Conservation (phyloP, 805 yeast genomes). For the Grigorovia yakushimaensis region DNA sequence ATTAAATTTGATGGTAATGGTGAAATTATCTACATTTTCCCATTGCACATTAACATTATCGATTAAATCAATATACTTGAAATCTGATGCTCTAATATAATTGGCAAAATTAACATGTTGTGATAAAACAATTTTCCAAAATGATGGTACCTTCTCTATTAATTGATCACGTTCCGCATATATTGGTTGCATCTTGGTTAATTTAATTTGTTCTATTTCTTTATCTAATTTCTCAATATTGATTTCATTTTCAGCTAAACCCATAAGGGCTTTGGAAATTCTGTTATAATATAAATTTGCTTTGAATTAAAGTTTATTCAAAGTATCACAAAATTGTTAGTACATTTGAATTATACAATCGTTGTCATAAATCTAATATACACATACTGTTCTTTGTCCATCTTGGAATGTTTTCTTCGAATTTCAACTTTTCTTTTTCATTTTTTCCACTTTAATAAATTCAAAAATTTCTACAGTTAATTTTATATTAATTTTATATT, state of each 20-base stretch:
- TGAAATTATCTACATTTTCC: conserved; percentile 40
- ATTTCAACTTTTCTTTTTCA: too few relatives aligned
- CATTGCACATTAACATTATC: conserved; percentile 53
- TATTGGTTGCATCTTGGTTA: conserved; percentile 45
- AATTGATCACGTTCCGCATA: conserved; percentile 47
- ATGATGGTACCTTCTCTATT: conserved; percentile 51
- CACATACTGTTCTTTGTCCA: conserved; percentile 1
- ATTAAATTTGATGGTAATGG: conserved; percentile 51
- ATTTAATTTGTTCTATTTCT: conserved; percentile 44
- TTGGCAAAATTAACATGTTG: conserved; percentile 81
- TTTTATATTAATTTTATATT: too few relatives aligned
- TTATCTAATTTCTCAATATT: conserved; percentile 52
- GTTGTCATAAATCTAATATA: too few relatives aligned
- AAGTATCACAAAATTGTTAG: too few relatives aligned
- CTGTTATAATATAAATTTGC: neutral
- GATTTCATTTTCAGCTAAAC: conserved; percentile 47
- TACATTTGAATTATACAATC: too few relatives aligned
- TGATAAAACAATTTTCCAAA: conserved; percentile 83
- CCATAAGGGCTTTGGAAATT: conserved; percentile 14
- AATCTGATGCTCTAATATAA: conserved; percentile 65
- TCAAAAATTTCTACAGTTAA: too few relatives aligned
- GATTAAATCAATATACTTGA: conserved; percentile 60
- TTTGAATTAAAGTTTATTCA: too few relatives aligned
- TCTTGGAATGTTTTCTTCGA: neutral
- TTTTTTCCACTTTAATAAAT: too few relatives aligned